phyloP scores from a whole-genome alignment of 179 eudicot genomes.

The Camellia oleifera region DNA sequence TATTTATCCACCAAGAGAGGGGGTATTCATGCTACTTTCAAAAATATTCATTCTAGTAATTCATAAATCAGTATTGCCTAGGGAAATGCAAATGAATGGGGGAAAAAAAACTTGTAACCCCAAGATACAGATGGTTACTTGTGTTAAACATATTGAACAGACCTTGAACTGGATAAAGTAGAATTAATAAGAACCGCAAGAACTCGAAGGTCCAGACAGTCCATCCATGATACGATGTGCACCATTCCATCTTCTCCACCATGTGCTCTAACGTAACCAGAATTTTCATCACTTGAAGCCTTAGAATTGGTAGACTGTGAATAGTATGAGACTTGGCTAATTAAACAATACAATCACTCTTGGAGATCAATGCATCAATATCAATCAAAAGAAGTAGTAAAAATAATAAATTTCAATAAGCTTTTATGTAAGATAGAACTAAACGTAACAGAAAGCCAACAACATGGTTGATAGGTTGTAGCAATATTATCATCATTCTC shows the following conservation, averaged over 20 bases:
- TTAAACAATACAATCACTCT: not conserved
- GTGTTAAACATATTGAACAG: not conserved
- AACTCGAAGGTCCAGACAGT: conserved; percentile 24
- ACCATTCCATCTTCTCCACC: conserved; percentile 2
- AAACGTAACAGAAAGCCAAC: not conserved
- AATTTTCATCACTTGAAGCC: conserved; percentile 14
- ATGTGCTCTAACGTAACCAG: not conserved
- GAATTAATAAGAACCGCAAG: conserved; percentile 21
- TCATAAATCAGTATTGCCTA: not conserved
- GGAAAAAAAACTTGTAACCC: not conserved
- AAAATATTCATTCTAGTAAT: not conserved
- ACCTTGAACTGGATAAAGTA: conserved; percentile 24
- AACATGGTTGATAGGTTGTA: not conserved
- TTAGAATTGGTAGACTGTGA: conserved; percentile 1
- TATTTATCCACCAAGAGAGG: not conserved
- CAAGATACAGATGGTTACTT: not conserved
- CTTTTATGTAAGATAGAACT: not conserved
- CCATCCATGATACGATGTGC: conserved; percentile 26
- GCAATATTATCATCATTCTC: not conserved
- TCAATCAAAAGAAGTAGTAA: conserved; percentile 4
- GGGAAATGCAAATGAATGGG: not conserved
- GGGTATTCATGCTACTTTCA: not conserved
- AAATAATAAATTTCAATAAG: not conserved
- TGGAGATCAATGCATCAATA: not conserved
- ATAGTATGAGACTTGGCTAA: not conserved